Evolutionary conservation across 129 eudicot species (phyloP).

Genomic region (Arctium minus): DNA sequence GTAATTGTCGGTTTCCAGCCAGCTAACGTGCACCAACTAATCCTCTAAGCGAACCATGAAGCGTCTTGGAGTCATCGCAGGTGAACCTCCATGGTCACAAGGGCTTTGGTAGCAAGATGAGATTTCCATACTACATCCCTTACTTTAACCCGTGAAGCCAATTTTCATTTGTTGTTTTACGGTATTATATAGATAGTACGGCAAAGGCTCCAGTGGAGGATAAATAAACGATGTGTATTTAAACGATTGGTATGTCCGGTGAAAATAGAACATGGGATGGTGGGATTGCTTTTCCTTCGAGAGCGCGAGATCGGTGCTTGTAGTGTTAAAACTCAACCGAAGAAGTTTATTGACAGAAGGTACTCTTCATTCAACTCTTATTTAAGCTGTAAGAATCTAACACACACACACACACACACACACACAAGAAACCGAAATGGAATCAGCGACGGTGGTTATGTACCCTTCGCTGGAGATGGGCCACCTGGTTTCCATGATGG

Average conservation of each 20-base stretch:
- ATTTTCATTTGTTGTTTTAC: too few species aligned
- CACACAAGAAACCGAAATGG: conserved; percentile 7
- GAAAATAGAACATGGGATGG: neutral
- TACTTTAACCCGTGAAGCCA: too few species aligned
- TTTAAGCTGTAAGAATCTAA: neutral
- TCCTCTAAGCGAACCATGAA: neutral
- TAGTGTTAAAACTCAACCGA: too few species aligned
- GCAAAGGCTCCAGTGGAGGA: too few species aligned
- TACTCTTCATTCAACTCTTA: neutral
- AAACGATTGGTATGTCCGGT: neutral
- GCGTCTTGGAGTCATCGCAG: neutral
- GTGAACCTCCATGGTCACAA: too few species aligned
- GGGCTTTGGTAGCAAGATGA: too few species aligned
- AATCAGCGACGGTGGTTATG: conserved; percentile 26
- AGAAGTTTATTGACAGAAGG: neutral
- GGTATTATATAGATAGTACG: neutral
- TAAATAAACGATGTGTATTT: too few species aligned
- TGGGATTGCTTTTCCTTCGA: neutral
- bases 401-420: neutral
- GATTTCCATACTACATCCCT: too few species aligned
- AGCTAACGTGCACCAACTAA: too few species aligned
- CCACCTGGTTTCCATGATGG: conserved; percentile 59
- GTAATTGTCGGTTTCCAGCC: neutral
- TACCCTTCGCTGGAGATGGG: conserved; percentile 53
- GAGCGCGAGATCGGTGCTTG: neutral